These are phyloP conservation scores for Periconia sp. DNA, from an alignment of 2,329 filamentous ascomycete genomes.

Conservation along the genomic window DNA sequence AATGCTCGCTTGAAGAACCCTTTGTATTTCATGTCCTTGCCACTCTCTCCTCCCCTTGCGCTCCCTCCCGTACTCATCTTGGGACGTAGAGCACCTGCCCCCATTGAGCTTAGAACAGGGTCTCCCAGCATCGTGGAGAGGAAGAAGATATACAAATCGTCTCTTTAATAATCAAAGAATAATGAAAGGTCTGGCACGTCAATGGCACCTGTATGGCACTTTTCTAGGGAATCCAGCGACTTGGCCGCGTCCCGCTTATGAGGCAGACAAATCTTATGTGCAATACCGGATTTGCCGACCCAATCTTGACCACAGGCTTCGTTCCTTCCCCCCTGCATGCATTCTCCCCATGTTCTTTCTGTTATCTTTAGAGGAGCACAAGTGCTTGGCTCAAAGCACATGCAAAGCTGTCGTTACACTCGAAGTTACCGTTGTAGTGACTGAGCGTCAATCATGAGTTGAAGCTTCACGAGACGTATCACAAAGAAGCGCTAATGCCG, in stretches of 20 bases:
- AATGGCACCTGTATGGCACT: background rate
- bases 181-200: too few species aligned
- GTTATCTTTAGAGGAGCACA: background rate
- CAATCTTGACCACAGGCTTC: background rate
- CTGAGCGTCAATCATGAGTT: background rate
- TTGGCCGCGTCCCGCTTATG: background rate
- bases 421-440: background rate
- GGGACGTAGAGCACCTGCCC: background rate
- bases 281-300: background rate
- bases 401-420: background rate
- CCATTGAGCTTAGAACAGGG: conserved; percentile 26
- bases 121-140: conserved; percentile 29
- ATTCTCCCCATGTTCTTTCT: too few species aligned
- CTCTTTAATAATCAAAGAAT: background rate
- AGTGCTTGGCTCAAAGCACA: background rate
- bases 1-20: background rate
- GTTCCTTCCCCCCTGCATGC: too few species aligned
- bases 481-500: background rate
- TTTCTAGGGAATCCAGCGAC: background rate
- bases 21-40: background rate
- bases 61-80: background rate
- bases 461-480: background rate
- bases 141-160: background rate
- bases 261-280: background rate
- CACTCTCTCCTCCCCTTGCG: background rate